Conservation (phyloP, 345 rosid genomes). For the Ceriops decandra region DNA sequence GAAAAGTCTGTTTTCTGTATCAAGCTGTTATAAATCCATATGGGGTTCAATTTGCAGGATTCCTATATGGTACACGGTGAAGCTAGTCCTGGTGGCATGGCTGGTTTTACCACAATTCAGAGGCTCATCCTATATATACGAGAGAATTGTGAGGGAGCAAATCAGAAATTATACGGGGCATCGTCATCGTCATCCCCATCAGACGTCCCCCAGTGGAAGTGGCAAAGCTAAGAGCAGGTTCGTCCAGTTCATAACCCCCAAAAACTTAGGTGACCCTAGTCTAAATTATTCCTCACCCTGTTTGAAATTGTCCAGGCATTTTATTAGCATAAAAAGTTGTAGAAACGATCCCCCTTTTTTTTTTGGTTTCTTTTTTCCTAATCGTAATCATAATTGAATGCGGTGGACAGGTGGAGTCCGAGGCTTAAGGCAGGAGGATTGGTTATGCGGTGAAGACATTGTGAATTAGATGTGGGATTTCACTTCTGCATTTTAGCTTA, state of each 20-base stretch:
- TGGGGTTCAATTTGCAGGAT: slow-evolving; percentile 40
- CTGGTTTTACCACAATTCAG: slow-evolving; percentile 63
- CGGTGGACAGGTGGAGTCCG: slow-evolving; percentile 33
- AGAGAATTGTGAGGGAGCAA: slow-evolving; percentile 50
- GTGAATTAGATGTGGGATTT: not conserved
- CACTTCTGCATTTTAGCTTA: not conserved
- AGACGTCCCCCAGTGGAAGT: not conserved
- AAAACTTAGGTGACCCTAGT: slow-evolving; percentile 17
- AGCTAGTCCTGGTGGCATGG: slow-evolving; percentile 63
- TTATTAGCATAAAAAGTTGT: too few relatives aligned
- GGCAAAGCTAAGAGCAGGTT: slow-evolving; percentile 31
- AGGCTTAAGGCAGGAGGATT: slow-evolving; percentile 15
- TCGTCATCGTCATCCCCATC: not conserved
- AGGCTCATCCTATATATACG: slow-evolving; percentile 79
- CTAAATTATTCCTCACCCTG: too few relatives aligned
- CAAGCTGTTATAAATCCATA: not conserved
- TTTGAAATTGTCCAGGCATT: too few relatives aligned
- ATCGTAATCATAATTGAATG: too few relatives aligned
- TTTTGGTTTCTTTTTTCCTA: too few relatives aligned
- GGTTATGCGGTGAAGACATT: too few relatives aligned
- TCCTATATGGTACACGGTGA: slow-evolving; percentile 74
- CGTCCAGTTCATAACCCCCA: slow-evolving; percentile 22
- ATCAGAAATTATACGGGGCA: slow-evolving; percentile 33
- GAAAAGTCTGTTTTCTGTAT: not conserved
- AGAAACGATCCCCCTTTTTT: too few relatives aligned